These are phyloP conservation scores for Nitzschia inconspicua DNA, from an alignment of 108 stramenopile genomes.

Conservation along the genomic window DNA sequence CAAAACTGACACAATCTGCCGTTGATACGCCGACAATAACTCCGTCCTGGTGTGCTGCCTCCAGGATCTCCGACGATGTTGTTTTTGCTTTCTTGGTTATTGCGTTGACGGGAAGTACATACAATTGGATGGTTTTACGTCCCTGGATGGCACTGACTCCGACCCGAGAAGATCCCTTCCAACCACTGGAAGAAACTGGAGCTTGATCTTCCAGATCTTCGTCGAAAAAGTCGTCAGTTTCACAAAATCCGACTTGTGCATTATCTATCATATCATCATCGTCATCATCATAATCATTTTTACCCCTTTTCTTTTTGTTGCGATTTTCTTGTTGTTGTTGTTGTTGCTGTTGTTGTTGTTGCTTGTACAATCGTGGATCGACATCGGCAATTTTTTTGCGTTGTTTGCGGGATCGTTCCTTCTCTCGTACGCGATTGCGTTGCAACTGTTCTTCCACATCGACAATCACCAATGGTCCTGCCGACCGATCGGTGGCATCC, in stretches of 20 bases:
- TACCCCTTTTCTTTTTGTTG: neutral
- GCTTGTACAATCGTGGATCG: conserved; percentile 2
- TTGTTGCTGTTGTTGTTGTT: neutral
- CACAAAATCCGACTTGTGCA: neutral
- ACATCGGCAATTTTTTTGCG: neutral
- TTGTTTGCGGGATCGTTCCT: neutral
- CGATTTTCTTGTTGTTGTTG: neutral
- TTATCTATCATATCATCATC: conserved; percentile 1
- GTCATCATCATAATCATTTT: neutral
- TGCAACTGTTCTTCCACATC: conserved; percentile 2
- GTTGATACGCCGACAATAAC: neutral
- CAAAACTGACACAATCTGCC: conserved; percentile 8
- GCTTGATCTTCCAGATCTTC: neutral
- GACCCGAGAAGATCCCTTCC: neutral
- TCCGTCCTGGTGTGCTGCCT: neutral
- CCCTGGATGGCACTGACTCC: conserved; percentile 21
- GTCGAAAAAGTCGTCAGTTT: neutral
- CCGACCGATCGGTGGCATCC: too few relatives aligned
- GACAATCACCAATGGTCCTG: too few relatives aligned
- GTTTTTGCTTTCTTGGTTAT: neutral
- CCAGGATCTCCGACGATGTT: neutral
- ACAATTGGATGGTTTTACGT: conserved; percentile 17
- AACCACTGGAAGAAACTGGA: neutral
- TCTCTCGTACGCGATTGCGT: neutral
- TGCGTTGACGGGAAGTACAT: conserved; percentile 6